Conservation (phyloP, 1,284 basidiomycete genomes). For the Pascua sp. region DNA sequence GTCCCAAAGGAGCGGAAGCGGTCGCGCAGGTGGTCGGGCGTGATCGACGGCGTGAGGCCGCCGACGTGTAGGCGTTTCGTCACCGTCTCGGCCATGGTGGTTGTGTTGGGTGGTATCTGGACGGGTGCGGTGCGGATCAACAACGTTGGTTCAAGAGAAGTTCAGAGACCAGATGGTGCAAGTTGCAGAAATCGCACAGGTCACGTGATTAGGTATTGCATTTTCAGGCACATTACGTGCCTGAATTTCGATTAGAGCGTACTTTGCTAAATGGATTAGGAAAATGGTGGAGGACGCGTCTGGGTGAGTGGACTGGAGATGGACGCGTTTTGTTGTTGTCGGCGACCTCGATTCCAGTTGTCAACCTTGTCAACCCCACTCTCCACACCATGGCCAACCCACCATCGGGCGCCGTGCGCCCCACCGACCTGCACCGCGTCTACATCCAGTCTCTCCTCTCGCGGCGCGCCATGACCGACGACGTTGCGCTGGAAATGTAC, state of each 20-base stretch:
- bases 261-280: neutral
- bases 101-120: neutral
- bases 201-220: neutral
- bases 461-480: constrained; percentile 33
- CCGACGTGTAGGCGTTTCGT: constrained; percentile 44
- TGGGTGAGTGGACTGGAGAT: neutral
- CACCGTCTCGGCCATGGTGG: constrained; percentile 20
- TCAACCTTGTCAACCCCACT: neutral
- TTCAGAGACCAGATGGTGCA: neutral
- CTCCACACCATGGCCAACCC: neutral
- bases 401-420: neutral
- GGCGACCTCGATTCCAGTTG: no score
- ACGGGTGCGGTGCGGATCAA: neutral
- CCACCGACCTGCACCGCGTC: constrained; percentile 39
- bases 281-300: neutral
- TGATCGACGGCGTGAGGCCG: constrained; percentile 45
- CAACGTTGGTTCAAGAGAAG: neutral
- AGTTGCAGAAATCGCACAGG: constrained; percentile 5
- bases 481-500: constrained; percentile 41
- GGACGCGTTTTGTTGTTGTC: constrained; percentile 1
- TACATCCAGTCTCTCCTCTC: constrained; percentile 44
- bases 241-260: no score
- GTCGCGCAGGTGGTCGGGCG: constrained; percentile 40
- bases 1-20: constrained; percentile 45
- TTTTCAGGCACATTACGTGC: no score